Evolutionary conservation across 768 basidiomycete genomes (phyloP), one percentile per base, ranked within the genome.

Genomic region (Dacryopinax spathularia): DNA sequence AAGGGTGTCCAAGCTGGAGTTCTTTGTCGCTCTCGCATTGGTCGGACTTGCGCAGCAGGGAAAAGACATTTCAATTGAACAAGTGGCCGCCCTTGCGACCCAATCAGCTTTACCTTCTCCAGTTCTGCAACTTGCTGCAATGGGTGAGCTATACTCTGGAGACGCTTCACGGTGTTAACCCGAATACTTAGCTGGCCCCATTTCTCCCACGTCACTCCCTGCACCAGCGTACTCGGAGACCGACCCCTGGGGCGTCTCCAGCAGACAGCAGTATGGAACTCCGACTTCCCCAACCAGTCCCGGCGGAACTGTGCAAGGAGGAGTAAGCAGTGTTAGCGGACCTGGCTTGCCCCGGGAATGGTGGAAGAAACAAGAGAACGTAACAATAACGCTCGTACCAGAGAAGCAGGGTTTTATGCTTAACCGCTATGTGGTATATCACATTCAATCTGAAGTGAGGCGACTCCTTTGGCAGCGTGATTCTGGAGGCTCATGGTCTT

Each of bases 361-460:
- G 88, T 95, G 91, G 91, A 89, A 84, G 75, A 85, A 78, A 66
- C 84, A 89, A 71, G 88, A 91, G 73, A 79, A 71, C 1, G 83
- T 89, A 20, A 77, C 80, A 61, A 83, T 96, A 37, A 81, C 79
- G 44, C 79, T 93, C 44, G 66, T 74, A 59, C 76, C 89, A 43
- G 92, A 92, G 33, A 91, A 89, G 68, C 91, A 94, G 72, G 93
- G 93, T 1, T 94, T 94, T 75, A 87, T 95, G 68, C 75, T 95
- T 68, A 91, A 89, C 69, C 82, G 94, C 62, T 88, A 89, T 70
- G 88, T 83, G 63, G 85, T 91, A 2, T 97, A 95, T 72, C 85
- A 88, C 70, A 78, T 97, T 31, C 75, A 80, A 12, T 84, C 89
- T 25, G 86, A 90, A 62, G 89, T 91, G 67, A 72, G n/a, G 85